Percentiles rank a stretch among this genome's conserved stretches.
Evolutionary conservation across 2,329 filamentous ascomycete species (phyloP).

Genomic region (Xylaria sp.): DNA sequence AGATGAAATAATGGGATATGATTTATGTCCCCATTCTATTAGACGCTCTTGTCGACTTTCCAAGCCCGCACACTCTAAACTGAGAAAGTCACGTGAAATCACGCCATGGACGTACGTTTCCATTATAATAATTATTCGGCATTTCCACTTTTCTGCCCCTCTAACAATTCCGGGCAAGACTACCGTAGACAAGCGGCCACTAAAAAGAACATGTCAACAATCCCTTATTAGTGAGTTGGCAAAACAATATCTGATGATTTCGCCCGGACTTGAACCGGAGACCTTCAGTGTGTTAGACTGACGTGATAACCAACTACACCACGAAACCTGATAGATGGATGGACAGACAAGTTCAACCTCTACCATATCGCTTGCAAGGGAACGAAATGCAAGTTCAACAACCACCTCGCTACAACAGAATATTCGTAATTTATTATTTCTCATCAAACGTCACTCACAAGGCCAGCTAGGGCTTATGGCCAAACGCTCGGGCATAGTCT

Average conservation of each 20-base stretch:
- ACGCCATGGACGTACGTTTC: conserved; percentile 27
- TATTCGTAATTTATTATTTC: too few relatives aligned
- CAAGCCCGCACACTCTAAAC: background rate
- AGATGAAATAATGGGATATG: background rate
- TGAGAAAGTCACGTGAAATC: conserved; percentile 38
- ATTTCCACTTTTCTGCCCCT: conserved; percentile 5
- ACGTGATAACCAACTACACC: conserved; percentile 60
- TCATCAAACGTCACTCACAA: too few relatives aligned
- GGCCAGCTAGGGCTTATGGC: too few relatives aligned
- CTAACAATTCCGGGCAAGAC: background rate
- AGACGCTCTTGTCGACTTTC: background rate
- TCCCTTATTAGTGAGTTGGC: too few relatives aligned
- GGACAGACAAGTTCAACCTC: too few relatives aligned
- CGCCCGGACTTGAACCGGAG: conserved; percentile 51
- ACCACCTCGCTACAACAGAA: too few relatives aligned
- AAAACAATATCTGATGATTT: conserved; percentile 37
- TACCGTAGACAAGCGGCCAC: background rate
- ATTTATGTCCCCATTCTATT: background rate
- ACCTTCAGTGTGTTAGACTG: conserved; percentile 58
- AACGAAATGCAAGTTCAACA: too few relatives aligned
- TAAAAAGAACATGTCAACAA: background rate
- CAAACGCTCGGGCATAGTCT: too few relatives aligned
- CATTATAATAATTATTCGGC: background rate
- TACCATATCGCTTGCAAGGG: too few relatives aligned
- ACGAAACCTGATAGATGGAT: conserved; percentile 48